These are phyloP conservation scores for Cladophialophora chaetospira DNA, from an alignment of 2,329 filamentous ascomycete species.

Conservation along the genomic window DNA sequence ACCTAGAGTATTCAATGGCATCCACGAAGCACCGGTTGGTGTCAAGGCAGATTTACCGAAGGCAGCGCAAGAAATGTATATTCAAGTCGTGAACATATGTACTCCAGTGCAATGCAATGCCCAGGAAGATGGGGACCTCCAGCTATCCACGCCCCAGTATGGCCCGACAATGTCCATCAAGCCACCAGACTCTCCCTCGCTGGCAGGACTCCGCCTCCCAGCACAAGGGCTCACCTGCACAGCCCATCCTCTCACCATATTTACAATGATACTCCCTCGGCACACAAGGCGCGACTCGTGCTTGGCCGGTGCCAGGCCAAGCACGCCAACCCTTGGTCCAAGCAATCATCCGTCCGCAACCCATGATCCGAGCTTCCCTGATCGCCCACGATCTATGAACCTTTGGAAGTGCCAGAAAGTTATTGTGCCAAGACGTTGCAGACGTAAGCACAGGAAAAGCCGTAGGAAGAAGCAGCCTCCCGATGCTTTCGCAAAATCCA, in stretches of 20 bases:
- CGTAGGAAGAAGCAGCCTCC: not conserved
- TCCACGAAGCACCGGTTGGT: not conserved
- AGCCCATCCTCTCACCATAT: not conserved
- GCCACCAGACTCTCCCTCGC: not conserved
- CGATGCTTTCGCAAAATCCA: not conserved
- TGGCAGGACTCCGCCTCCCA: not conserved
- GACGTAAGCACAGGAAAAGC: not conserved
- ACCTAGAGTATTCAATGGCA: not conserved
- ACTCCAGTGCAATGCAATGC: conserved; percentile 12
- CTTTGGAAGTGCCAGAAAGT: not conserved
- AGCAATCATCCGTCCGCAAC: not conserved
- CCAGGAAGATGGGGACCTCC: not conserved
- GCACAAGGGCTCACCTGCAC: not conserved
- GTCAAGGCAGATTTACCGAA: not conserved
- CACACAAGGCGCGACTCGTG: not conserved
- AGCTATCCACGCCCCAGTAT: no score
- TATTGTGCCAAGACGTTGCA: not conserved
- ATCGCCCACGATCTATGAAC: not conserved
- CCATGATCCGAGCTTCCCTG: no score
- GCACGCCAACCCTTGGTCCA: not conserved
- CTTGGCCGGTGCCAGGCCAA: not conserved
- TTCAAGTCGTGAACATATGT: conserved; percentile 6
- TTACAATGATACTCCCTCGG: not conserved
- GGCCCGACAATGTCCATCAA: not conserved
- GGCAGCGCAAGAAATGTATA: conserved; percentile 5